Base-by-base conservation (phyloP, 176 grass and related monocot species). In the Ensete ventricosum region DNA sequence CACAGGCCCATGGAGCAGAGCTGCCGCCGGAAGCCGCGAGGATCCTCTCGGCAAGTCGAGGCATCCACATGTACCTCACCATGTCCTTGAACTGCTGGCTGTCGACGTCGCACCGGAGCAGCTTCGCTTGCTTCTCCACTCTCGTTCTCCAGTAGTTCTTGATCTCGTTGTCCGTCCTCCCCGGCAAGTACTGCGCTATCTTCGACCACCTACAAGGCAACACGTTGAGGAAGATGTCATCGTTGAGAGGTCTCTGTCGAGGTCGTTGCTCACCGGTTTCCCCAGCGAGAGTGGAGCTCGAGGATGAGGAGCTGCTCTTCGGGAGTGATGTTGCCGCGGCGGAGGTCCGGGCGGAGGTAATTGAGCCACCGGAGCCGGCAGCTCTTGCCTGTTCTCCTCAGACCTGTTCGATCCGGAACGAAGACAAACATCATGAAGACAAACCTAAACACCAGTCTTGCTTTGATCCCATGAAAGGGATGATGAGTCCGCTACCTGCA, bases 61-160 rank as follows among this genome's bases (percentile, higher is more conserved):
- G 94, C 86, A 98, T 98, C 94, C 94, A 98, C 63, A 91, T 80
- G 88, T 98, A 89, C 51, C 88, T 85, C 90, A 98, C 87, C 24
- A 93, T 74, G 76, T 98, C 94, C 82, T 93, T 91, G 84, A 98
- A 98, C 78, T 89, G 88, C 84, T 98, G 83, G 84, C 94, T 98
- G 82, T 98, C 93, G 55, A 93, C 94, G 80, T 98, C 94, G 83
- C 95, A 98, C 71, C 85, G 90, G 75, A 98, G 90, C 73, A 93
- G 95, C 82, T 98, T 98, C 63, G 95, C 95, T 43, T 98, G 95
- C 80, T 93, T 98, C 79, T 98, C 90, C 88, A 98, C 95, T 57
- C 95, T 73, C 19, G 95, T 98, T 25, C 95, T 85, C 95, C 95
- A 98, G 83, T 98, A 98, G 80, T 98, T 98, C 86, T 98, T 98